These are phyloP conservation scores for Penicillium paradoxum DNA, from an alignment of 495 filamentous ascomycete species.

Conservation along the genomic window DNA sequence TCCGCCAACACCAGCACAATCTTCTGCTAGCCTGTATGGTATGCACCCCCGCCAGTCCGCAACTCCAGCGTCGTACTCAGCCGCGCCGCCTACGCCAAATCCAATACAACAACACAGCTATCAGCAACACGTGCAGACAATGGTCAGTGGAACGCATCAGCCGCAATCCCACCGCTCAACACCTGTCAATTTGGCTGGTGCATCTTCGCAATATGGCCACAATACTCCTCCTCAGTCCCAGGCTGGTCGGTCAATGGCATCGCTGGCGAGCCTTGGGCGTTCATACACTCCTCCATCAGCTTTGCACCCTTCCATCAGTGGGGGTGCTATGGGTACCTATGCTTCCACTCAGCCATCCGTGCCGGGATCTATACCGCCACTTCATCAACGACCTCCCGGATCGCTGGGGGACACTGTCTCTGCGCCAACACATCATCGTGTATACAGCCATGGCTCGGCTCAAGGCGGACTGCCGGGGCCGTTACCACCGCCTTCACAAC, in stretches of 20 bases:
- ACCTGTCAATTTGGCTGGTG: conserved; percentile 26
- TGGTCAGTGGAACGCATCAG: conserved; percentile 39
- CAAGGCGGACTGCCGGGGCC: conserved; percentile 24
- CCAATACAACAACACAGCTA: conserved; percentile 26
- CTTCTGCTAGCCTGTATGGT: conserved; percentile 29
- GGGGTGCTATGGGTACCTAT: conserved; percentile 29
- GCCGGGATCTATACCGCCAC: conserved; percentile 26
- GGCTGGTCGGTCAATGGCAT: conserved; percentile 28
- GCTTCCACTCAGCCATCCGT: conserved; percentile 24
- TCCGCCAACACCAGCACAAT: conserved; percentile 30
- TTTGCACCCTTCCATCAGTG: conserved; percentile 28
- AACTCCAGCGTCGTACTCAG: conserved; percentile 23
- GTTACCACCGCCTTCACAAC: conserved; percentile 28
- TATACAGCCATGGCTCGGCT: conserved; percentile 40
- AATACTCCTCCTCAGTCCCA: conserved; percentile 34
- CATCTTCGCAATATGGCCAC: conserved; percentile 31
- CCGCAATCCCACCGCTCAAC: conserved; percentile 30
- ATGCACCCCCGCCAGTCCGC: conserved; percentile 30
- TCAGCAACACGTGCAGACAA: conserved; percentile 40
- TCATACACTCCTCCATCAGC: conserved; percentile 40
- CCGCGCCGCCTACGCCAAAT: conserved; percentile 22
- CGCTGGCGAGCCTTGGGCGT: conserved; percentile 31
- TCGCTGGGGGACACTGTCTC: conserved; percentile 21
- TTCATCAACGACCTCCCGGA: conserved; percentile 33
- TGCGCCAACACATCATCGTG: conserved; percentile 35